Evolutionary conservation across 2,329 filamentous ascomycete species (phyloP).

Genomic region (Cordyceps militaris): DNA sequence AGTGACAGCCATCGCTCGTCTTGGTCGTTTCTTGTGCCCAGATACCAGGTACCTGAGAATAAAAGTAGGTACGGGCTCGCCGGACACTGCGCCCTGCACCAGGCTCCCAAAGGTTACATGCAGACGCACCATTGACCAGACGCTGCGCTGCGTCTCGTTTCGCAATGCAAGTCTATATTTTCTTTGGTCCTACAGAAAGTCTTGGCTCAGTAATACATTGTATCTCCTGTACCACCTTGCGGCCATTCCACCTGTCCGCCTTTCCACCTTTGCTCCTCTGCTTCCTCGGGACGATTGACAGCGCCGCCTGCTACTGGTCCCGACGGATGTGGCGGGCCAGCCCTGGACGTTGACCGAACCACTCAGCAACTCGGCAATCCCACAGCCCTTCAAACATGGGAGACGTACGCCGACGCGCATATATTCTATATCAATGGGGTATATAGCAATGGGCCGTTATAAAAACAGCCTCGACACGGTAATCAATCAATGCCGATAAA

Average conservation of each 20-base stretch:
- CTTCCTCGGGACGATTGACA: too few species aligned
- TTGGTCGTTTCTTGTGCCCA: neutral
- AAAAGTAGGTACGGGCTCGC: neutral
- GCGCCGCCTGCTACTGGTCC: neutral
- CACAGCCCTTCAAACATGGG: neutral
- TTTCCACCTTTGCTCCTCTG: neutral
- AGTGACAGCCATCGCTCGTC: neutral
- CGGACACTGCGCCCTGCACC: neutral
- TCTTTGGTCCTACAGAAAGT: neutral
- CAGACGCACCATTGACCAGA: neutral
- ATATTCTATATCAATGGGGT: neutral
- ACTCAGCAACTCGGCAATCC: neutral
- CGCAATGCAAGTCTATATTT: neutral
- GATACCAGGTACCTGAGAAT: too few species aligned
- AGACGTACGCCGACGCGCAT: neutral
- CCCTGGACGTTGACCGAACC: slow-evolving; percentile 3
- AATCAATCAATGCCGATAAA: neutral
- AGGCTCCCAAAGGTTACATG: neutral
- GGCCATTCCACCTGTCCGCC: neutral
- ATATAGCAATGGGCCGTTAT: too few species aligned
- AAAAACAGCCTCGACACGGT: neutral
- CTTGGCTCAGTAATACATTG: neutral
- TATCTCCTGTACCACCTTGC: neutral
- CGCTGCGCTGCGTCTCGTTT: neutral
- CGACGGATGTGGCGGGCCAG: neutral